These are phyloP conservation scores for Hypoxylon rickii DNA, from an alignment of 495 filamentous ascomycete genomes.

Conservation along the genomic window DNA sequence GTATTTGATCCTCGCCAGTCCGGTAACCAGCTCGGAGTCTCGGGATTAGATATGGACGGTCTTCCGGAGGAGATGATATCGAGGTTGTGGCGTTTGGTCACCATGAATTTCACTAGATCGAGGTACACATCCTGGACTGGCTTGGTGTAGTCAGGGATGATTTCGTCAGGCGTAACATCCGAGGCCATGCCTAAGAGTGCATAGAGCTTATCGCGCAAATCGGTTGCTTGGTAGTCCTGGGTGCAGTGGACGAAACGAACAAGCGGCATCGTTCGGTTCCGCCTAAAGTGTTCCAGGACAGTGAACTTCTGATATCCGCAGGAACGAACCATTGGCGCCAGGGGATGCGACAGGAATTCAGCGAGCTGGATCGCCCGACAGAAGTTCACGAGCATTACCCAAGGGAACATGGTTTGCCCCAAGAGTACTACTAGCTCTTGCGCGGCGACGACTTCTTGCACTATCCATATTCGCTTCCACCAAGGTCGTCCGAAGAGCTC, in stretches of 20 bases:
- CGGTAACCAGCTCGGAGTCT: slow-evolving; percentile 13
- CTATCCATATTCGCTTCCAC: slow-evolving; percentile 23
- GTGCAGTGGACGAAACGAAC: slow-evolving; percentile 17
- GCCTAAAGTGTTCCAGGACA: slow-evolving; percentile 10
- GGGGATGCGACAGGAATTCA: slow-evolving; percentile 12
- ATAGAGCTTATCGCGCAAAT: slow-evolving; percentile 34
- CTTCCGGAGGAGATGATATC: slow-evolving; percentile 15
- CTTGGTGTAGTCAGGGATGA: slow-evolving; percentile 33
- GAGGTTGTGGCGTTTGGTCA: background rate
- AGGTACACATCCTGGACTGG: slow-evolving; percentile 25
- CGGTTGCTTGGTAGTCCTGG: slow-evolving; percentile 22
- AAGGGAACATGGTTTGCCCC: slow-evolving; percentile 10
- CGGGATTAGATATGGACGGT: background rate
- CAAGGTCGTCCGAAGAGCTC: slow-evolving; percentile 13
- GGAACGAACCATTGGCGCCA: slow-evolving; percentile 6
- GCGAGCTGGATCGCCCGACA: slow-evolving; percentile 10
- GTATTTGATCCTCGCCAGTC: slow-evolving; percentile 15
- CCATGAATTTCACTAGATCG: slow-evolving; percentile 18
- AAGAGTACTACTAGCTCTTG: slow-evolving; percentile 8
- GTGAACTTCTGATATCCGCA: slow-evolving; percentile 22
- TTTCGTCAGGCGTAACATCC: slow-evolving; percentile 17
- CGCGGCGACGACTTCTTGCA: slow-evolving; percentile 15
- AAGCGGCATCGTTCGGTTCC: slow-evolving; percentile 11
- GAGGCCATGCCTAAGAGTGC: slow-evolving; percentile 36
- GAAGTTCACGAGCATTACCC: slow-evolving; percentile 11